Evolutionary conservation across 2,329 filamentous ascomycete species (phyloP).

Genomic region (Elsinoe necatrix): DNA sequence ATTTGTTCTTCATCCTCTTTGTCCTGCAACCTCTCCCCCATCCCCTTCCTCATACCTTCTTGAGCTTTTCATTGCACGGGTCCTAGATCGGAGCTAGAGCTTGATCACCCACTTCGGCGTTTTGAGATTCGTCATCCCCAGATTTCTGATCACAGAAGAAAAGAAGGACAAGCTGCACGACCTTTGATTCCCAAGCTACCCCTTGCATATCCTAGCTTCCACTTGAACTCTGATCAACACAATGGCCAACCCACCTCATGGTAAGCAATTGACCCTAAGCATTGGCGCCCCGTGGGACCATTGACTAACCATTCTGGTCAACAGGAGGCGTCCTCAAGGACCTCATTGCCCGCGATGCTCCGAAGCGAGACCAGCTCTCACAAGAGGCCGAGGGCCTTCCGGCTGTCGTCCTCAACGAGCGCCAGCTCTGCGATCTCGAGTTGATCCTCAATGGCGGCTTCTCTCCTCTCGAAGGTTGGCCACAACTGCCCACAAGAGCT

Average conservation of each 20-base stretch:
- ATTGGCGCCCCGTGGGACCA: conserved; percentile 4
- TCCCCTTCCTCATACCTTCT: neutral
- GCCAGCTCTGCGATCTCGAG: conserved; percentile 96
- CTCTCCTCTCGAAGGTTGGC: conserved; percentile 87
- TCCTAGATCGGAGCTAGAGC: conserved; percentile 12
- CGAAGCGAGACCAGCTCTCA: conserved; percentile 67
- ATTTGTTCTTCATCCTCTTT: neutral
- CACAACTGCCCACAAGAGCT: neutral
- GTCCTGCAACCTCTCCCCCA: neutral
- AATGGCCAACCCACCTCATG: conserved; percentile 47
- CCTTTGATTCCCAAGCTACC: neutral
- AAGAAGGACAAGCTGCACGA: conserved; percentile 11
- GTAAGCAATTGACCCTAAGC: conserved; percentile 26
- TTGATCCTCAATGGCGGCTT: conserved; percentile 96
- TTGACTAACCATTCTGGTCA: conserved; percentile 20
- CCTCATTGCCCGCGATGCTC: conserved; percentile 84
- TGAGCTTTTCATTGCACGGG: neutral
- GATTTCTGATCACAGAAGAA: conserved; percentile 5
- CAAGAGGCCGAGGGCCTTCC: conserved; percentile 81
- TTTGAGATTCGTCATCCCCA: conserved; percentile 14
- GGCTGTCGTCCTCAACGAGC: conserved; percentile 76
- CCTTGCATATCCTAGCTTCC: conserved; percentile 5
- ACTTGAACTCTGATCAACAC: conserved; percentile 13
- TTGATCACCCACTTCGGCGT: conserved; percentile 12
- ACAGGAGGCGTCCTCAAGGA: conserved; percentile 92